phyloP scores from a whole-genome alignment of 129 eudicot species.

The Arctium minus region DNA sequence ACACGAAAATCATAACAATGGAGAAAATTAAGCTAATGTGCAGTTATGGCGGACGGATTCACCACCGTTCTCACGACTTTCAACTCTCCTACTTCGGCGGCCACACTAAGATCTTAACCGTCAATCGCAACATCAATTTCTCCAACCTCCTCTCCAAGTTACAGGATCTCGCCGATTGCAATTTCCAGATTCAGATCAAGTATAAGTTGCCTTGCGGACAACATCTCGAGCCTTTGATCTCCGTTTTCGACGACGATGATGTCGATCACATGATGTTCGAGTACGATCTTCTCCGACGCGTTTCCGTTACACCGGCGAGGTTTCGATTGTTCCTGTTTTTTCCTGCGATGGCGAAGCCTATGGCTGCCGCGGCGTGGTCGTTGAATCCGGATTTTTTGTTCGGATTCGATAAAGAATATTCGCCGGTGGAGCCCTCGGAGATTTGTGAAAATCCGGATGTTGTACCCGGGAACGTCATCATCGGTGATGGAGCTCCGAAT shows the following conservation, averaged over 20 bases:
- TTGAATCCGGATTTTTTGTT: constrained; percentile 54
- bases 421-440: background rate
- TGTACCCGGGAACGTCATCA: constrained; percentile 10
- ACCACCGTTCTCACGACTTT: constrained; percentile 26
- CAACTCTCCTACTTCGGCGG: constrained; percentile 59
- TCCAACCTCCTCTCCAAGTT: constrained; percentile 30
- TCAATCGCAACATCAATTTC: constrained; percentile 42
- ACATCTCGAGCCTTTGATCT: constrained; percentile 41
- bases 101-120: constrained; percentile 53
- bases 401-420: constrained; percentile 57
- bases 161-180: constrained; percentile 18
- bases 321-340: constrained; percentile 39
- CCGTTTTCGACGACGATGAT: constrained; percentile 53
- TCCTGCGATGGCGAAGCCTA: background rate
- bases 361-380: background rate
- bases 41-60: constrained; percentile 64
- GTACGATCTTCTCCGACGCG: constrained; percentile 44
- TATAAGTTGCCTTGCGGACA: constrained; percentile 53
- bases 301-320: constrained; percentile 37
- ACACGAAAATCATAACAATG: background rate
- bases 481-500: background rate
- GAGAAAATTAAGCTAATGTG: constrained; percentile 42
- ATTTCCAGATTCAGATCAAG: constrained; percentile 24
- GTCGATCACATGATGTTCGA: constrained; percentile 60
- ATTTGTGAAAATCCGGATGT: constrained; percentile 9